A percentile compares a stretch with the other conserved stretches of the same genome.
Evolutionary conservation across 768 basidiomycete genomes (phyloP).

Genomic region (Tulasnella sp.): DNA sequence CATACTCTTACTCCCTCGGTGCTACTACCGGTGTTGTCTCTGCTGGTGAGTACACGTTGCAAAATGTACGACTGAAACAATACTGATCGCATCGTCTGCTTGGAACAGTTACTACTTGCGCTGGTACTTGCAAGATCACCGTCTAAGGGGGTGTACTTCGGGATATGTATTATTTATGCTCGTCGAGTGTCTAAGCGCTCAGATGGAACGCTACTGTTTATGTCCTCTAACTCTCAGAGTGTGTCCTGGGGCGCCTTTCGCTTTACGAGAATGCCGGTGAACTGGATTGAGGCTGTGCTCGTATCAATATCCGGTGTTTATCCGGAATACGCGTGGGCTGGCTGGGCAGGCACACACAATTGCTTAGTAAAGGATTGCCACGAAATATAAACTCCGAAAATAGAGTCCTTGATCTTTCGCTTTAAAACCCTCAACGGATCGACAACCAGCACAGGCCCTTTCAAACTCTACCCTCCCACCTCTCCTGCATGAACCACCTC

Average conservation of each 20-base stretch:
- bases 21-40: background rate
- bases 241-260: no score
- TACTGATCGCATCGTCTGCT: background rate
- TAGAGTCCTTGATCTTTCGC: background rate
- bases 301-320: background rate
- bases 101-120: background rate
- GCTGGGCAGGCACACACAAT: background rate
- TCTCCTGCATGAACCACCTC: background rate
- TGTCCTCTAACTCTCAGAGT: background rate
- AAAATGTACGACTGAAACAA: background rate
- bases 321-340: background rate
- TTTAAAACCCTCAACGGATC: background rate
- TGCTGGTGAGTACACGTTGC: background rate
- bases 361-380: background rate
- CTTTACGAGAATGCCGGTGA: no score
- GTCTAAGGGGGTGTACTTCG: background rate
- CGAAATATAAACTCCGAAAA: background rate
- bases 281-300: background rate
- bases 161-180: background rate
- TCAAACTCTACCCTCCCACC: background rate
- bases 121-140: background rate
- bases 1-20: slow-evolving; percentile 8
- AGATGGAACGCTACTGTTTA: background rate
- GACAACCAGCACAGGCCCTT: background rate
- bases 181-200: background rate